Percentiles rank a stretch among this genome's conserved stretches.
Conservation (phyloP, 1,284 basidiomycete genomes). For the Rhodofomes roseus region DNA sequence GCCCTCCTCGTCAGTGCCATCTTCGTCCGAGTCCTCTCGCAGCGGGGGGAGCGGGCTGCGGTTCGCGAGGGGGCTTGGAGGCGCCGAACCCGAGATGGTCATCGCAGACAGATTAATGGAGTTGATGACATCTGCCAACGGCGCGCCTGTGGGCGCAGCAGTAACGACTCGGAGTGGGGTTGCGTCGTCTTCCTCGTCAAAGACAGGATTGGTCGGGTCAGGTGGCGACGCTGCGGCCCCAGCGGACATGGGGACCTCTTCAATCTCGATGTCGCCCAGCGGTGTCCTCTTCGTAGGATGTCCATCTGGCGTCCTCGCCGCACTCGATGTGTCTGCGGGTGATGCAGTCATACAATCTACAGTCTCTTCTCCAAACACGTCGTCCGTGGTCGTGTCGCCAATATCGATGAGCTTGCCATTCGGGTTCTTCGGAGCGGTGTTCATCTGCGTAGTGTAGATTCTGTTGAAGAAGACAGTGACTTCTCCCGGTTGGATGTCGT, state of each 20-base stretch:
- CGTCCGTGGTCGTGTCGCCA: slow-evolving; percentile 37
- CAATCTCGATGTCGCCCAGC: slow-evolving; percentile 17
- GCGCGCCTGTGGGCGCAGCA: slow-evolving; percentile 27
- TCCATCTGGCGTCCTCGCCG: neutral
- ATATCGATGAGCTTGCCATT: slow-evolving; percentile 55
- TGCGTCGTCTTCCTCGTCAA: neutral
- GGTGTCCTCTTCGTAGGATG: slow-evolving; percentile 11
- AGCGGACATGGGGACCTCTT: slow-evolving; percentile 12
- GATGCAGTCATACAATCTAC: neutral
- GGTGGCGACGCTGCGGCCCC: slow-evolving; percentile 4
- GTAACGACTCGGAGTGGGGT: slow-evolving; percentile 8
- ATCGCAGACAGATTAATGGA: slow-evolving; percentile 28
- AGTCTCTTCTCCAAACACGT: slow-evolving; percentile 27
- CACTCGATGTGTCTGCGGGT: neutral
- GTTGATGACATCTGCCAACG: slow-evolving; percentile 34
- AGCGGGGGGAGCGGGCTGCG: neutral
- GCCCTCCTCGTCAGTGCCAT: neutral
- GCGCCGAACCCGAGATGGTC: slow-evolving; percentile 11
- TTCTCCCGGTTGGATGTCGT: slow-evolving; percentile 39
- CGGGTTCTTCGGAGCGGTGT: slow-evolving; percentile 33
- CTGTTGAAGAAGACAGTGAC: slow-evolving; percentile 49
- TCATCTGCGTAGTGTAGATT: slow-evolving; percentile 30
- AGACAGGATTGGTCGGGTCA: neutral
- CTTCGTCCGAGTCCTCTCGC: neutral
- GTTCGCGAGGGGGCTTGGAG: neutral